Percentiles rank a stretch among this genome's conserved stretches.
Conservation (phyloP, 1,139 yeast species). For the Fermentozyma sake region DNA sequence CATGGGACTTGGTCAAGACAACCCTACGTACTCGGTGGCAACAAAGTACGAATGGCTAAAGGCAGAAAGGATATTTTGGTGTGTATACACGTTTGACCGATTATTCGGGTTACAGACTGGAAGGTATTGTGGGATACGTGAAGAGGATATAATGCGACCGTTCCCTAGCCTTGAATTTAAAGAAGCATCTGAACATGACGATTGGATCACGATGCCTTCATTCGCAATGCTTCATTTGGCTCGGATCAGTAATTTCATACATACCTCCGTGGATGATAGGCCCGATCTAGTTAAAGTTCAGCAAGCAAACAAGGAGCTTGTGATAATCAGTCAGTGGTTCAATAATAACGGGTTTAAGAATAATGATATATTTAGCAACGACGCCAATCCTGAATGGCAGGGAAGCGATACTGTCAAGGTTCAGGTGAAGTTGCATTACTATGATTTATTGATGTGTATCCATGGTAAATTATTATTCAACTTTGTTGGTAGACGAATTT, state of each 20-base stretch:
- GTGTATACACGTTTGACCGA: slow-evolving; percentile 53
- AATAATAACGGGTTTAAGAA: slow-evolving; percentile 33
- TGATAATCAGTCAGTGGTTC: slow-evolving; percentile 29
- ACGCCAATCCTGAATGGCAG: not conserved
- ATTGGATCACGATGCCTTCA: slow-evolving; percentile 52
- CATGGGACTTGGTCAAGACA: slow-evolving; percentile 47
- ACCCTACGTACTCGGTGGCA: slow-evolving; percentile 14
- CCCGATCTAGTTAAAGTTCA: slow-evolving; percentile 28
- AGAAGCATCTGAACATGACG: slow-evolving; percentile 34
- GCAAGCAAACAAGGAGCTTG: slow-evolving; percentile 32
- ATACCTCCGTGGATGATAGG: slow-evolving; percentile 24
- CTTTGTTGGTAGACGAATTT: slow-evolving; percentile 29
- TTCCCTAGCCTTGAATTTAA: slow-evolving; percentile 33
- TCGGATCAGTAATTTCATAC: slow-evolving; percentile 32
- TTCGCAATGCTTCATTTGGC: slow-evolving; percentile 45
- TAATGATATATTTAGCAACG: slow-evolving; percentile 19
- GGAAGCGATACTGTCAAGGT: slow-evolving; percentile 20
- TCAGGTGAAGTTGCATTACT: slow-evolving; percentile 39
- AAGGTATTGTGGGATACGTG: slow-evolving; percentile 38
- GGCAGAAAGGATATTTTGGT: slow-evolving; percentile 54
- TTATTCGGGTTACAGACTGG: slow-evolving; percentile 55
- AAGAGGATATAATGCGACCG: slow-evolving; percentile 26
- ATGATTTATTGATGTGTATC: slow-evolving; percentile 33
- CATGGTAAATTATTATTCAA: slow-evolving; percentile 36
- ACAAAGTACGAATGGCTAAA: slow-evolving; percentile 47